Conservation (phyloP, 345 rosid species). For the Erysimum cheiranthoides region DNA sequence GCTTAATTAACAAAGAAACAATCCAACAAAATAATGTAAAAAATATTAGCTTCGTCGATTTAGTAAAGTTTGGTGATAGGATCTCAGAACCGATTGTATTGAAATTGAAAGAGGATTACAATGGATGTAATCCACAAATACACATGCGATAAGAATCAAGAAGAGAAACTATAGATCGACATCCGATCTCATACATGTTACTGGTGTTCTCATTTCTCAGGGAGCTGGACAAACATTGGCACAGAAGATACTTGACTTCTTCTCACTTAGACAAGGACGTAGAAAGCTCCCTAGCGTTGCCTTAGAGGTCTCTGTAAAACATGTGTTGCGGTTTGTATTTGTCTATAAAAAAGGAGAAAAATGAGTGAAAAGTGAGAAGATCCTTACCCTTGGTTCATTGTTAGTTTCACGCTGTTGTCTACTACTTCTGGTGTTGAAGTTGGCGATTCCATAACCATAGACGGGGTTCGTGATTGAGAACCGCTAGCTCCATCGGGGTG, state of each 20-base stretch:
- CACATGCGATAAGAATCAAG: too few relatives aligned
- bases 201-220: slow-evolving; percentile 22
- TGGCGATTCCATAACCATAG: too few relatives aligned
- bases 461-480: too few relatives aligned
- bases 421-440: slow-evolving; percentile 51
- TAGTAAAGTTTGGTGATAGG: too few relatives aligned
- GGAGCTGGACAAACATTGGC: slow-evolving; percentile 18
- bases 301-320: slow-evolving; percentile 49
- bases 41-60: too few relatives aligned
- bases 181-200: not conserved
- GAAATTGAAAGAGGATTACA: too few relatives aligned
- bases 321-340: slow-evolving; percentile 6
- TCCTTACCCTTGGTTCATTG: slow-evolving; percentile 68
- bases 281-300: slow-evolving; percentile 42
- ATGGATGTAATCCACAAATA: too few relatives aligned
- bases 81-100: too few relatives aligned
- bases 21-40: too few relatives aligned
- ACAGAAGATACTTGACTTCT: slow-evolving; percentile 30
- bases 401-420: slow-evolving; percentile 60
- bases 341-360: not conserved
- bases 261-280: slow-evolving; percentile 17
- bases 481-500: too few relatives aligned
- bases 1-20: too few relatives aligned
- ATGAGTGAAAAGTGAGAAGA: slow-evolving; percentile 9
- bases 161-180: too few relatives aligned